These are phyloP conservation scores for Cryptococcus sp. DNA, from an alignment of 1,284 basidiomycete species.

Conservation along the genomic window DNA sequence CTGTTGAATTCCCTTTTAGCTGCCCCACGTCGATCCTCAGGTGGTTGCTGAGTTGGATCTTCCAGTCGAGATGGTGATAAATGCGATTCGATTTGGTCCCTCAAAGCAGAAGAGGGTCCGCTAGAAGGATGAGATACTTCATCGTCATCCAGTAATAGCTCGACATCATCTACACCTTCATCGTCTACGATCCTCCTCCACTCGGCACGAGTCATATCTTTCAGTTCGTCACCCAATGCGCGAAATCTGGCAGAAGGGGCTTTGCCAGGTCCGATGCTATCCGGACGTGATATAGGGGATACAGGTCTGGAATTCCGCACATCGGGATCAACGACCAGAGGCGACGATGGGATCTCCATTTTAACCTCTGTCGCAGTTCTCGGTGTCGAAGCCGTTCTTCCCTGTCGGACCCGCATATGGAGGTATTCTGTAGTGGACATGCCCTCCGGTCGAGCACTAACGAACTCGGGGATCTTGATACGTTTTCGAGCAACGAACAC, in stretches of 20 bases:
- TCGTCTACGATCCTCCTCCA: constrained; percentile 5
- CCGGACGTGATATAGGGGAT: no score
- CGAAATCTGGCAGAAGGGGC: not conserved
- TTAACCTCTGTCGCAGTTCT: no score
- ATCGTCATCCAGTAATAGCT: not conserved
- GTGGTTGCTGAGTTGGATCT: constrained; percentile 13
- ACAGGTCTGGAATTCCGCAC: no score
- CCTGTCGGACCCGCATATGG: not conserved
- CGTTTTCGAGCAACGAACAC: not conserved
- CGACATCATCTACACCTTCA: not conserved
- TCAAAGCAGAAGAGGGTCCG: not conserved
- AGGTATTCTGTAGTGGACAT: not conserved
- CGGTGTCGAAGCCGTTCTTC: not conserved
- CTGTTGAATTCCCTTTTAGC: constrained; percentile 19
- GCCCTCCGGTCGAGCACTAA: not conserved
- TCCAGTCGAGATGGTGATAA: not conserved
- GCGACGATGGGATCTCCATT: no score
- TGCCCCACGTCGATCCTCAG: constrained; percentile 12
- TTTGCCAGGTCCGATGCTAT: no score
- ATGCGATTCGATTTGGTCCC: not conserved
- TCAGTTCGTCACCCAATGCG: not conserved
- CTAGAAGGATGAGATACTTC: not conserved
- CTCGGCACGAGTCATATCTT: constrained; percentile 2
- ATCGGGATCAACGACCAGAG: no score
- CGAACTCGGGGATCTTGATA: not conserved